Evolutionary conservation across 768 basidiomycete species (phyloP).

Genomic region (Rhizopogon roseolus): DNA sequence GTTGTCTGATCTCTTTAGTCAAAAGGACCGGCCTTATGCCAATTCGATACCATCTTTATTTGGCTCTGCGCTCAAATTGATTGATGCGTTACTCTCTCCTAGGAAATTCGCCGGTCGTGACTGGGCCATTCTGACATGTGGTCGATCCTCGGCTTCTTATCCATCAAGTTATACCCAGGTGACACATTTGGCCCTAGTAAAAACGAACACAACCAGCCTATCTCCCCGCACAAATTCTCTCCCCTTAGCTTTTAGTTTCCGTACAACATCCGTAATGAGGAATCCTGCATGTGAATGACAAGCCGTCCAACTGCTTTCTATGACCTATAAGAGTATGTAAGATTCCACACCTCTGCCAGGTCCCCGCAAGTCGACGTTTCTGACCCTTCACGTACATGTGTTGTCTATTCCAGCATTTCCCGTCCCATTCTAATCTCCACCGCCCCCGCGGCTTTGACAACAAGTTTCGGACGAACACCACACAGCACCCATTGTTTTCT

Average conservation of each 20-base stretch:
- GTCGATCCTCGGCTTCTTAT: constrained; percentile 11
- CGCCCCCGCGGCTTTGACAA: constrained; percentile 24
- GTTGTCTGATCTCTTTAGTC: constrained; percentile 12
- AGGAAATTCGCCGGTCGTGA: constrained; percentile 21
- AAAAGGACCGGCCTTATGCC: constrained; percentile 13
- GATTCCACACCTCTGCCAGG: constrained; percentile 30
- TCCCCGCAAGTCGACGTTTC: constrained; percentile 26
- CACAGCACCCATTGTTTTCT: constrained; percentile 9
- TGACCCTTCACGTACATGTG: constrained; percentile 31
- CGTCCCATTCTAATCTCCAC: constrained; percentile 17
- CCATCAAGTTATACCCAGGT: constrained; percentile 14
- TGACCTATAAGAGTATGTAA: constrained; percentile 25
- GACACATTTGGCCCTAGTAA: constrained; percentile 14
- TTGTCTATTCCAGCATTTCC: constrained; percentile 25
- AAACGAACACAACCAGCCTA: constrained; percentile 4
- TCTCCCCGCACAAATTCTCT: constrained; percentile 11
- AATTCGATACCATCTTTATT: constrained; percentile 18
- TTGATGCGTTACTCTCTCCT: constrained; percentile 19
- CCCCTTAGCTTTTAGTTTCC: constrained; percentile 11
- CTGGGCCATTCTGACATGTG: constrained; percentile 14
- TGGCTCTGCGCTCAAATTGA: constrained; percentile 19
- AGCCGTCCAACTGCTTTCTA: constrained; percentile 18
- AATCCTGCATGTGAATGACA: constrained; percentile 31
- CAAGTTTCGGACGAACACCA: neutral
- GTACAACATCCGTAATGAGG: constrained; percentile 29